phyloP scores from a whole-genome alignment of 2,329 filamentous ascomycete species.

The Hypoxylon sp. region DNA sequence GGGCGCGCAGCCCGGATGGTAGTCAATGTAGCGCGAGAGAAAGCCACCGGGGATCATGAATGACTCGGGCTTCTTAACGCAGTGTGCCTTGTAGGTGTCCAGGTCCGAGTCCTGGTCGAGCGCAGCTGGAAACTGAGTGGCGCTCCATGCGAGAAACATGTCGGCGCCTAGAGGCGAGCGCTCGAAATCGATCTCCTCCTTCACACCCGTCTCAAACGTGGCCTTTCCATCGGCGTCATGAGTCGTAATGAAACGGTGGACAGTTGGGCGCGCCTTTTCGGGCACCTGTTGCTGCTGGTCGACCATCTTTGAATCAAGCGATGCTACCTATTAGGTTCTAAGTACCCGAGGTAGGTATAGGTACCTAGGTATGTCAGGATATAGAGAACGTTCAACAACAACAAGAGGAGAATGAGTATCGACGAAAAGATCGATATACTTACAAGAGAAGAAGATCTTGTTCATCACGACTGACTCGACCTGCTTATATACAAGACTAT shows the following conservation, averaged over 20 bases:
- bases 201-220: conserved; percentile 8
- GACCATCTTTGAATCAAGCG: not conserved
- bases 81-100: conserved; percentile 12
- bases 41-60: conserved; percentile 12
- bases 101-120: conserved; percentile 12
- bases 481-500: not conserved
- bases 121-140: conserved; percentile 5
- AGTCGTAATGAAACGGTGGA: conserved; percentile 47
- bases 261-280: conserved; percentile 35
- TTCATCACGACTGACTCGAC: not conserved
- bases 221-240: conserved; percentile 43
- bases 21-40: conserved; percentile 16
- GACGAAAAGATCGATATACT: no score
- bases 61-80: conserved; percentile 5
- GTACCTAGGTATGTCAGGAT: no score
- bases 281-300: conserved; percentile 1
- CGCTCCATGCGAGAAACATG: conserved; percentile 16
- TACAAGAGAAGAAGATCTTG: no score
- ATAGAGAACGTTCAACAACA: no score
- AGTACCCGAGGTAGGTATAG: no score
- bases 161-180: conserved; percentile 13
- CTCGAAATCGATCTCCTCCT: conserved; percentile 8
- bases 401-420: no score
- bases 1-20: conserved; percentile 11
- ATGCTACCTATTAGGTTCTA: no score